These are phyloP conservation scores for Aspergillus kassunensis DNA, from an alignment of 495 filamentous ascomycete species.

Conservation along the genomic window DNA sequence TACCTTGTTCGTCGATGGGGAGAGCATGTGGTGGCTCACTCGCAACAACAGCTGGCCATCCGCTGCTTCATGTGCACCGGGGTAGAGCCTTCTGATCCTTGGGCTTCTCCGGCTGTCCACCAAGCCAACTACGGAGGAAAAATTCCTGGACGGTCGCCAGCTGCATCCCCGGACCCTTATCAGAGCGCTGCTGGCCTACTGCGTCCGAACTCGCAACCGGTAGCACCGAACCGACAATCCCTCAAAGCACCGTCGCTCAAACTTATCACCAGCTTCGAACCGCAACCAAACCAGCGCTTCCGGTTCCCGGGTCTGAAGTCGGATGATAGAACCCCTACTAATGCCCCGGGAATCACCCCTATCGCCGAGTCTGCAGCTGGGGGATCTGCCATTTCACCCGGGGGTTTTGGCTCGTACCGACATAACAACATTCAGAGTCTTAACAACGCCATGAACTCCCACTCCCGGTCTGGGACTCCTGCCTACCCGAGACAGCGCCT, in stretches of 20 bases:
- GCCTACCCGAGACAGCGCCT: constrained; percentile 65
- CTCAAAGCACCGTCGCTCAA: constrained; percentile 84
- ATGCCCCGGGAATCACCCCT: constrained; percentile 74
- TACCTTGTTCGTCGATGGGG: constrained; percentile 92
- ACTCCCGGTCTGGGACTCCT: constrained; percentile 71
- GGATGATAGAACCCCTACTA: constrained; percentile 73
- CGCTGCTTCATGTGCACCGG: constrained; percentile 86
- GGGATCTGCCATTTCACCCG: constrained; percentile 79
- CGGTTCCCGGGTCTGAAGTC: constrained; percentile 63
- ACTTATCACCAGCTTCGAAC: constrained; percentile 83
- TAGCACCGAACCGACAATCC: constrained; percentile 33
- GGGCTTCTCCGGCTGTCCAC: constrained; percentile 76
- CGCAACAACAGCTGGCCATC: constrained; percentile 85
- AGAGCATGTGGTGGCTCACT: constrained; percentile 80
- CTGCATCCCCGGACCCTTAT: constrained; percentile 38
- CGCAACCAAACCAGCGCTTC: constrained; percentile 51
- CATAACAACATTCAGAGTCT: constrained; percentile 53
- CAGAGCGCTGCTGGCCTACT: constrained; percentile 25
- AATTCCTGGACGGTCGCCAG: constrained; percentile 39
- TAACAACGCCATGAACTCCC: constrained; percentile 67
- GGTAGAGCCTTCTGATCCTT: constrained; percentile 71
- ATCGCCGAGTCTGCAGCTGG: constrained; percentile 87
- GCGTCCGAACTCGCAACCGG: constrained; percentile 23
- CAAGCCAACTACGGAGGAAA: constrained; percentile 51
- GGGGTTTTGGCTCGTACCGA: constrained; percentile 63